Conservation (phyloP, 495 filamentous ascomycete genomes). For the Ramalina peruviana region DNA sequence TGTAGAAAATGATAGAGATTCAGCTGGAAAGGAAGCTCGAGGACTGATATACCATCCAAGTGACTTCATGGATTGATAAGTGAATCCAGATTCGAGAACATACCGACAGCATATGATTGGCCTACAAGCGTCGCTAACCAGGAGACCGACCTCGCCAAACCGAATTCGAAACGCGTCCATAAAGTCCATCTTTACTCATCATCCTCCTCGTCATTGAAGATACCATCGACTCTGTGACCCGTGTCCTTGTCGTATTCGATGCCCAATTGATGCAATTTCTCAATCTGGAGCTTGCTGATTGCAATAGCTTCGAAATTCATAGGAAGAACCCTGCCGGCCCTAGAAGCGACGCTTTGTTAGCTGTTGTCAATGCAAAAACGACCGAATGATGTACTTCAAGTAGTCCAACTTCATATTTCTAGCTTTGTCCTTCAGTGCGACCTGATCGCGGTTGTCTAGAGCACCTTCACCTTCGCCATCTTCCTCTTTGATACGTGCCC, state of each 20-base stretch:
- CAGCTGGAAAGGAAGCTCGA: no score
- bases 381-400: conserved; percentile 33
- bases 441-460: conserved; percentile 39
- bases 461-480: conserved; percentile 5
- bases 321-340: conserved; percentile 8
- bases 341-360: neutral
- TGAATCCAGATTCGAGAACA: no score
- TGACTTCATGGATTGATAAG: no score
- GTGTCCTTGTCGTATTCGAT: conserved; percentile 12
- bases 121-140: no score
- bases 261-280: conserved; percentile 4
- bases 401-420: conserved; percentile 46
- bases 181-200: neutral
- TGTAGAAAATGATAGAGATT: no score
- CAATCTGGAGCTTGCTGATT: conserved; percentile 8
- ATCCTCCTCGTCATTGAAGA: conserved; percentile 1
- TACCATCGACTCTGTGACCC: conserved; percentile 10
- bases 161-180: no score
- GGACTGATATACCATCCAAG: no score
- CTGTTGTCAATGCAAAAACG: neutral
- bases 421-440: conserved; percentile 54
- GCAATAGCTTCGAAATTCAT: conserved; percentile 11
- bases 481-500: conserved; percentile 31
- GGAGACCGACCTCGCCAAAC: no score
- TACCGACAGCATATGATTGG: no score